Conservation (phyloP, 2,329 filamentous ascomycete species). For the Penicillium sp. region DNA sequence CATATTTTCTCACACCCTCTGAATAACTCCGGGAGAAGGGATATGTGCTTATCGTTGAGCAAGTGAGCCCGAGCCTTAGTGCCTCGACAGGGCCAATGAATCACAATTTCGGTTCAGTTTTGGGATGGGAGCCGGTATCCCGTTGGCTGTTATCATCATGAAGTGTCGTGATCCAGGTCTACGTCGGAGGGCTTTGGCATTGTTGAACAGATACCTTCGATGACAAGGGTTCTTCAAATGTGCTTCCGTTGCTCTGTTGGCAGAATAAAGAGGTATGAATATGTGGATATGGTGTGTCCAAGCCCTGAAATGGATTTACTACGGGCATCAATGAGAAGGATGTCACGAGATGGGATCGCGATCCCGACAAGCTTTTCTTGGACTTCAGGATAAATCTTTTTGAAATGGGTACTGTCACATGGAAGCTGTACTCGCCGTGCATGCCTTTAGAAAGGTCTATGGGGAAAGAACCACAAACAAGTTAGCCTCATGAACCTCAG, state of each 20-base stretch:
- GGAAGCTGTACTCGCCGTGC: conserved; percentile 19
- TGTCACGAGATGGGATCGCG: conserved; percentile 14
- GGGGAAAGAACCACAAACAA: not conserved
- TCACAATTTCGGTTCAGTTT: conserved; percentile 23
- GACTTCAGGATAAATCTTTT: conserved; percentile 17
- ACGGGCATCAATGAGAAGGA: conserved; percentile 11
- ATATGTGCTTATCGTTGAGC: conserved; percentile 12
- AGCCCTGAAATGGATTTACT: conserved; percentile 12
- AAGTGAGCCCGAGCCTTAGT: conserved; percentile 7
- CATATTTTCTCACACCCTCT: too few species aligned
- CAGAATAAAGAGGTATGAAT: conserved; percentile 26
- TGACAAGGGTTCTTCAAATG: conserved; percentile 28
- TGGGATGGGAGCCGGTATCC: conserved; percentile 21
- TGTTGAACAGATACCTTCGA: conserved; percentile 19
- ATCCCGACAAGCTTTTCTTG: conserved; percentile 18
- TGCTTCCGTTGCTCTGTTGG: conserved; percentile 16
- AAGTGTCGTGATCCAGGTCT: conserved; percentile 25
- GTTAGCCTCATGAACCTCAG: too few species aligned
- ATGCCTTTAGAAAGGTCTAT: conserved; percentile 8
- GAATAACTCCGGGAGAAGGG: too few species aligned
- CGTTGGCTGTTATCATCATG: conserved; percentile 21
- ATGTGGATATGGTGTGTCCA: conserved; percentile 22
- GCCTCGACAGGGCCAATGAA: conserved; percentile 6
- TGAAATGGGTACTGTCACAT: conserved; percentile 15
- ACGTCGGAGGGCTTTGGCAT: conserved; percentile 21